Evolutionary conservation across 768 basidiomycete species (phyloP).

Genomic region (Naganishia antarctica): DNA sequence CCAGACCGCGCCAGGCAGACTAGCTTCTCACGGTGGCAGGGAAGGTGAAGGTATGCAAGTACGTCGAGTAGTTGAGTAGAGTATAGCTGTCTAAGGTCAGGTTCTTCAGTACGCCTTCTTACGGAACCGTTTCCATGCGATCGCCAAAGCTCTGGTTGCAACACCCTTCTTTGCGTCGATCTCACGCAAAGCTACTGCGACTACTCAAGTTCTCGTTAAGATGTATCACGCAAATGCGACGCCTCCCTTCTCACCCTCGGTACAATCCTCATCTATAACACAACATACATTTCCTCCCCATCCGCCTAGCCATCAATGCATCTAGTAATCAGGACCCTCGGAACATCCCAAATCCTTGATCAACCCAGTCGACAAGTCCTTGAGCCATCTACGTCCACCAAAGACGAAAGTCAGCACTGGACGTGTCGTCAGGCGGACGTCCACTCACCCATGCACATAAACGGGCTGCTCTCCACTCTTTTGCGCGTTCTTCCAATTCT

Average conservation of each 20-base stretch:
- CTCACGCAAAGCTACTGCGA: too few species aligned
- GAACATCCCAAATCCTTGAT: conserved; percentile 39
- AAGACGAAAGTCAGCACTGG: neutral
- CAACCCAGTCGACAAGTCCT: conserved; percentile 42
- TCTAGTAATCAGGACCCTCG: conserved; percentile 28
- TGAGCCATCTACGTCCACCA: conserved; percentile 30
- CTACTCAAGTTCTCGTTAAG: too few species aligned
- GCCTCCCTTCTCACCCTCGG: too few species aligned
- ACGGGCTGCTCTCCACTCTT: conserved; percentile 36
- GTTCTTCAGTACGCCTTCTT: too few species aligned
- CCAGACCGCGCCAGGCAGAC: neutral
- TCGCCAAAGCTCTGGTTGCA: too few species aligned
- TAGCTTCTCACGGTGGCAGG: conserved; percentile 1
- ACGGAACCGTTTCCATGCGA: too few species aligned
- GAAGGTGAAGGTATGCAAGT: neutral
- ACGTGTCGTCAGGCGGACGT: neutral
- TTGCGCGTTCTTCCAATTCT: conserved; percentile 34
- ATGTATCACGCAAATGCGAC: too few species aligned
- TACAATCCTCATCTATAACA: neutral
- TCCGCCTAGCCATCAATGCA: neutral
- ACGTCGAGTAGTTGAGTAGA: neutral
- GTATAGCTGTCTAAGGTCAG: neutral
- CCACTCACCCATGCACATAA: conserved; percentile 48
- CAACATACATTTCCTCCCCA: neutral
- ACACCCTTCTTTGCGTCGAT: too few species aligned